Evolutionary conservation across 495 filamentous ascomycete species (phyloP).

Genomic region (Parathielavia appendiculata): DNA sequence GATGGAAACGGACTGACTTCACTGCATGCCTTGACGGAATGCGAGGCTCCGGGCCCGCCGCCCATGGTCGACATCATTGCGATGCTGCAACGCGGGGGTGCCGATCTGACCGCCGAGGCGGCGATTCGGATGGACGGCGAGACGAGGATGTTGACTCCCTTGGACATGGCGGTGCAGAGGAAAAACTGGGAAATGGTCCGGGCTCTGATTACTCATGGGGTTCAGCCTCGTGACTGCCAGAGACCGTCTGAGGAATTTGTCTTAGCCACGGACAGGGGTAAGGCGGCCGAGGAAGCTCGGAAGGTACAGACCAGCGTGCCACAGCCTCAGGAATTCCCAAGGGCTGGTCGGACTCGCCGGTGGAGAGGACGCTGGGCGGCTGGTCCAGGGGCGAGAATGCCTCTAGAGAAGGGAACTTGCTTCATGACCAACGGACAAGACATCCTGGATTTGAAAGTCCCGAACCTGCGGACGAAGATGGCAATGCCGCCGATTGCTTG

Average conservation of each 20-base stretch:
- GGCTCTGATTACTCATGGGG: conserved; percentile 4
- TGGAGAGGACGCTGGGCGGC: conserved; percentile 14
- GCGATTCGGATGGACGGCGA: background rate
- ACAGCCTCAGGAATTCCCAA: background rate
- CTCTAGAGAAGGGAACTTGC: background rate
- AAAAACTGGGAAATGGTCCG: conserved; percentile 5
- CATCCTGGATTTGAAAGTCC: background rate
- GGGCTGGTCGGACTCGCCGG: background rate
- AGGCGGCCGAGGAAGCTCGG: conserved; percentile 4
- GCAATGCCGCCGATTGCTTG: background rate
- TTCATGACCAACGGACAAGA: conserved; percentile 6
- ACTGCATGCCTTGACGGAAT: conserved; percentile 15
- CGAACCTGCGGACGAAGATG: background rate
- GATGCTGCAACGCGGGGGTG: conserved; percentile 5
- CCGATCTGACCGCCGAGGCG: conserved; percentile 3
- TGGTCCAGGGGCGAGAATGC: background rate
- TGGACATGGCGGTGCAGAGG: conserved; percentile 17
- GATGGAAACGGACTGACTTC: conserved; percentile 16
- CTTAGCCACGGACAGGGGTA: conserved; percentile 13
- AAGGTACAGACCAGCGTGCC: background rate
- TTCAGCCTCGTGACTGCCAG: conserved; percentile 3
- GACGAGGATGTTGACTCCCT: background rate
- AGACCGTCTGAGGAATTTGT: conserved; percentile 11
- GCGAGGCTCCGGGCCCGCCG: background rate
- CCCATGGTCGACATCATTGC: background rate